phyloP scores from a whole-genome alignment of 2,329 filamentous ascomycete species.

The Aureobasidium musti region DNA sequence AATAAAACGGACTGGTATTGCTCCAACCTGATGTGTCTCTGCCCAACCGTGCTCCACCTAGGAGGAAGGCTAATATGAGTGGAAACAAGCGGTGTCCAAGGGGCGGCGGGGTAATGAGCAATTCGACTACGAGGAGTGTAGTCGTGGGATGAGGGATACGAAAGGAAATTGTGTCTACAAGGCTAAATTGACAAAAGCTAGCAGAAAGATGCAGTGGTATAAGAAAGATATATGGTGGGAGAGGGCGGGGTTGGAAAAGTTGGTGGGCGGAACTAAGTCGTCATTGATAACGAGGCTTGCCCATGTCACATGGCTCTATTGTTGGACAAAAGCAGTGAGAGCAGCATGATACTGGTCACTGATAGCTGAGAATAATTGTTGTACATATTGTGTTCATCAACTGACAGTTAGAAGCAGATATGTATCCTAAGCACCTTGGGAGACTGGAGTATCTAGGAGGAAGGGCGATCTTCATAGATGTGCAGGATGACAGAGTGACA shows the following conservation, averaged over 20 bases:
- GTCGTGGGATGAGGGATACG: not conserved
- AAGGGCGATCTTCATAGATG: not conserved
- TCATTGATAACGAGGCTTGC: slow-evolving; percentile 15
- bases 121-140: not conserved
- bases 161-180: not conserved
- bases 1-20: slow-evolving; percentile 26
- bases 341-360: not conserved
- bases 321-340: slow-evolving; percentile 6
- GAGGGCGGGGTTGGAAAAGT: slow-evolving; percentile 25
- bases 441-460: not conserved
- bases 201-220: slow-evolving; percentile 6
- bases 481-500: not conserved
- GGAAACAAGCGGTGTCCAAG: slow-evolving; percentile 28
- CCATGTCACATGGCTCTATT: slow-evolving; percentile 20
- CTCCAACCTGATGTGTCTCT: slow-evolving; percentile 25
- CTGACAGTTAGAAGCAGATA: not conserved
- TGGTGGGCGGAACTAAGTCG: slow-evolving; percentile 18
- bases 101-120: slow-evolving; percentile 27
- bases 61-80: slow-evolving; percentile 25
- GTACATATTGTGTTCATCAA: not conserved
- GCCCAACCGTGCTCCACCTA: slow-evolving; percentile 26
- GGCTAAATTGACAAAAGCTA: not conserved
- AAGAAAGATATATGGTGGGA: not conserved
- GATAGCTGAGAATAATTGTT: not conserved
- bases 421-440: not conserved